Evolutionary conservation across 768 basidiomycete species (phyloP).

Genomic region (Russula virescens): DNA sequence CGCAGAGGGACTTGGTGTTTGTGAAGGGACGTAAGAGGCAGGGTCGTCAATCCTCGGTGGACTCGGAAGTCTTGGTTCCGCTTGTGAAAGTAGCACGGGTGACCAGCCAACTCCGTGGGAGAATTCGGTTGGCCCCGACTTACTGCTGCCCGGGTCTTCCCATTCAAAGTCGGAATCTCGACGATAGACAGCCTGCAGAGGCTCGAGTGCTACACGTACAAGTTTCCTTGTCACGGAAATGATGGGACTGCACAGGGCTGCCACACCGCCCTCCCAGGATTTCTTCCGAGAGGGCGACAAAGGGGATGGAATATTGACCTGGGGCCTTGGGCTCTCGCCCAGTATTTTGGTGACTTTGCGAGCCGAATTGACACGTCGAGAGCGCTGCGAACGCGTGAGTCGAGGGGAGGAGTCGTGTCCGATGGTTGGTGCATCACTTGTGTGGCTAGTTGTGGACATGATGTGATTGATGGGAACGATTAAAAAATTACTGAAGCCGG

Average conservation of each 20-base stretch:
- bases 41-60: neutral
- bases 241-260: neutral
- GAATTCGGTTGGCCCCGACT: neutral
- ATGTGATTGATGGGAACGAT: neutral
- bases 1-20: neutral
- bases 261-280: neutral
- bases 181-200: neutral
- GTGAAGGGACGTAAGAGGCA: neutral
- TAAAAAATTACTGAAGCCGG: neutral
- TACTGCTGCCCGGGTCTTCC: neutral
- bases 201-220: constrained; percentile 3
- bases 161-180: neutral
- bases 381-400: constrained; percentile 16
- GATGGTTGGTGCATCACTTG: neutral
- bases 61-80: neutral
- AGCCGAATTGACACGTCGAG: constrained; percentile 16
- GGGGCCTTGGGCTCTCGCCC: constrained; percentile 19
- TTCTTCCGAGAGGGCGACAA: neutral
- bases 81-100: neutral
- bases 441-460: neutral
- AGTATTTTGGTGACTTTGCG: constrained; percentile 23
- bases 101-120: neutral
- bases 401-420: neutral
- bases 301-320: constrained; percentile 4
- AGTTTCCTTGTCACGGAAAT: constrained; percentile 3